Evolutionary conservation across 2,329 filamentous ascomycete genomes (phyloP).

Genomic region (Penicillium sp.): DNA sequence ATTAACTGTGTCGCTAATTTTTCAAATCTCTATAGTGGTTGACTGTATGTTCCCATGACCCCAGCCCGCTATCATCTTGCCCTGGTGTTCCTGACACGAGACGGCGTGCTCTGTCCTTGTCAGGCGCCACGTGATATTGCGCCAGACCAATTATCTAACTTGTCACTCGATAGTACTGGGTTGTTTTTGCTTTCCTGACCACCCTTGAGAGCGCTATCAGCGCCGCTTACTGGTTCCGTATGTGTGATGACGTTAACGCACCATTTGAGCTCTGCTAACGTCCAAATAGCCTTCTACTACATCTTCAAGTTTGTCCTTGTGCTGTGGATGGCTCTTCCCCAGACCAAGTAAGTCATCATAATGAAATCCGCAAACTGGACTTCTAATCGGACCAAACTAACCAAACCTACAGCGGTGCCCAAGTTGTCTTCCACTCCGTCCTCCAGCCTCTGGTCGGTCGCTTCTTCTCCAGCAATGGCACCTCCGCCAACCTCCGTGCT

Average conservation of each 20-base stretch:
- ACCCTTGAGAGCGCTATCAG: conserved; percentile 66
- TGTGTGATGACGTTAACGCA: conserved; percentile 21
- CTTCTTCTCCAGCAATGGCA: conserved; percentile 78
- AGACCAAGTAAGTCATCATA: conserved; percentile 72
- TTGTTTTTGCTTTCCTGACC: conserved; percentile 64
- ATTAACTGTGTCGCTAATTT: conserved; percentile 16
- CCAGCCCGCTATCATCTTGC: conserved; percentile 4
- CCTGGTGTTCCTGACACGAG: conserved; percentile 7
- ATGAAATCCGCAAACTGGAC: not conserved
- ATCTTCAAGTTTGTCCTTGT: conserved; percentile 99
- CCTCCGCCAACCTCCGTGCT: conserved; percentile 82
- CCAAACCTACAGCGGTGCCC: conserved; percentile 68
- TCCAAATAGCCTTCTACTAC: conserved; percentile 78
- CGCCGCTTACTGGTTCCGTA: conserved; percentile 69
- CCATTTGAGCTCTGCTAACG: conserved; percentile 21
- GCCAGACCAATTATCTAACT: conserved; percentile 13
- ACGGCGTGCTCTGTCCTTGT: conserved; percentile 12
- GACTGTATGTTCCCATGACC: conserved; percentile 47
- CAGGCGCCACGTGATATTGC: conserved; percentile 27
- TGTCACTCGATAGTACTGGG: conserved; percentile 58
- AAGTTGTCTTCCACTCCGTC: conserved; percentile 96
- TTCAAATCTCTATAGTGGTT: conserved; percentile 53
- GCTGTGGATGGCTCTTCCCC: conserved; percentile 95
- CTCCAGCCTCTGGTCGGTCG: conserved; percentile 86
- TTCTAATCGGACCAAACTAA: not conserved